Evolutionary conservation across 225 moss, liverwort and hornwort species (phyloP).

Genomic region (Bryoerythrophyllum caledonicum): DNA sequence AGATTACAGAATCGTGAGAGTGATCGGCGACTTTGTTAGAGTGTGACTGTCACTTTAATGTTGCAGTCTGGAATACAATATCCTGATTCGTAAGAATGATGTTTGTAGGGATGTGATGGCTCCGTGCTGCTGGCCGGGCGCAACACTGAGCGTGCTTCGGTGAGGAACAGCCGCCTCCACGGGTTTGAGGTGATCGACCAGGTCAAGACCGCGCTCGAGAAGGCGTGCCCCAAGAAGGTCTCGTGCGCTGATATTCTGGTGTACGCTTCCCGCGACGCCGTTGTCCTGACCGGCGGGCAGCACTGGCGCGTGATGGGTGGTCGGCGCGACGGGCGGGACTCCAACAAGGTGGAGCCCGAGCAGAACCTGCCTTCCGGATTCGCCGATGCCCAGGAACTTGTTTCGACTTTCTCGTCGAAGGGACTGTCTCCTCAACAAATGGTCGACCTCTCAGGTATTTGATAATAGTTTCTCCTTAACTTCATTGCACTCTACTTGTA

Average conservation of each 20-base stretch:
- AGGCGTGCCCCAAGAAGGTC: constrained; percentile 32
- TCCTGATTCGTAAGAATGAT: too few relatives aligned
- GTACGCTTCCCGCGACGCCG: constrained; percentile 47
- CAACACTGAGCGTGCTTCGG: constrained; percentile 33
- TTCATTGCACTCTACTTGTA: neutral
- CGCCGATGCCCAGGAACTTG: constrained; percentile 13
- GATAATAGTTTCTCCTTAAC: neutral
- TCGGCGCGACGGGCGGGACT: constrained; percentile 37
- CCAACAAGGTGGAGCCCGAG: constrained; percentile 34
- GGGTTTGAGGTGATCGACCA: constrained; percentile 49
- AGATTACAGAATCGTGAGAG: too few relatives aligned
- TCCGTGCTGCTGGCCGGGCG: constrained; percentile 38
- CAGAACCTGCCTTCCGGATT: constrained; percentile 30
- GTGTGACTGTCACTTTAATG: too few relatives aligned
- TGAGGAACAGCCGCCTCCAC: constrained; percentile 29
- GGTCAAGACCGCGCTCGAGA: constrained; percentile 38
- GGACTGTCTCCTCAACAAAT: constrained; percentile 32
- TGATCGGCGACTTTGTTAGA: too few relatives aligned
- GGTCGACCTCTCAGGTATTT: constrained; percentile 42
- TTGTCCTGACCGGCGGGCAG: constrained; percentile 26
- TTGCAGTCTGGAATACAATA: too few relatives aligned
- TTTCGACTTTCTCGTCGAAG: constrained; percentile 31
- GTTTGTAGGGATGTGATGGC: constrained; percentile 53
- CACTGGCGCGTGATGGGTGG: constrained; percentile 37
- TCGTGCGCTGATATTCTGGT: constrained; percentile 65